These are phyloP conservation scores for Uronychia binucleata DNA, from an alignment of 73 alveolate species.

Conservation along the genomic window DNA sequence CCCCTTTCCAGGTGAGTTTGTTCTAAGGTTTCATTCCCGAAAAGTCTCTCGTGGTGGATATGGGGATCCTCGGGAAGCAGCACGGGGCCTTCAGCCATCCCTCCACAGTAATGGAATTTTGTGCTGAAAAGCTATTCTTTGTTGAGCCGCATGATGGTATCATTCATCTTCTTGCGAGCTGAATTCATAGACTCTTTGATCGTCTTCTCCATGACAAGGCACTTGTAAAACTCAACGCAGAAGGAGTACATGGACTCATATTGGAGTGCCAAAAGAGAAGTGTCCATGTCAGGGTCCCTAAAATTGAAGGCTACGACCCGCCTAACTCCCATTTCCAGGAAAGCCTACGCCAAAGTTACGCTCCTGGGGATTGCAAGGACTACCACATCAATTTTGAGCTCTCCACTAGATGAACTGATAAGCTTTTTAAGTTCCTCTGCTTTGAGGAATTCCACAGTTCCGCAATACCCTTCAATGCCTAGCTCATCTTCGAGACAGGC, in stretches of 20 bases:
- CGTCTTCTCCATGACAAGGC: conserved; percentile 27
- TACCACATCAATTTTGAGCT: conserved; percentile 50
- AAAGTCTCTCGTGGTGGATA: conserved; percentile 29
- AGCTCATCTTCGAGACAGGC: conserved; percentile 17
- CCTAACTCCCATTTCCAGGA: conserved; percentile 47
- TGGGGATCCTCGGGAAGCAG: conserved; percentile 17
- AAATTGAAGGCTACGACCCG: conserved; percentile 58
- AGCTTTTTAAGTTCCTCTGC: conserved; percentile 10
- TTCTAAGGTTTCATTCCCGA: conserved; percentile 26
- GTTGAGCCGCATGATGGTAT: conserved; percentile 1
- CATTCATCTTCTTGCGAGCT: conserved; percentile 30
- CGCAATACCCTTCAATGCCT: conserved; percentile 48
- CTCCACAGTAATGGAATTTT: background rate
- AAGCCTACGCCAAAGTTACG: conserved; percentile 25
- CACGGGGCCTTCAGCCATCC: conserved; percentile 46
- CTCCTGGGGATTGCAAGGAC: conserved; percentile 62
- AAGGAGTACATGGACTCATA: conserved; percentile 56
- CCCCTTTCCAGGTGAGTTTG: conserved; percentile 27
- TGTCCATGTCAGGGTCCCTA: conserved; percentile 5
- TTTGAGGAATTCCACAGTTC: conserved; percentile 29
- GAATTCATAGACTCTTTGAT: conserved; percentile 11
- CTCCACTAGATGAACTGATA: conserved; percentile 16
- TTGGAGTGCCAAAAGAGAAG: conserved; percentile 13
- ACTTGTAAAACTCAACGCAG: conserved; percentile 50
- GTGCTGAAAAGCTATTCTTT: background rate